phyloP scores from a whole-genome alignment of 331 rosid species.

The Saraca asoca region DNA sequence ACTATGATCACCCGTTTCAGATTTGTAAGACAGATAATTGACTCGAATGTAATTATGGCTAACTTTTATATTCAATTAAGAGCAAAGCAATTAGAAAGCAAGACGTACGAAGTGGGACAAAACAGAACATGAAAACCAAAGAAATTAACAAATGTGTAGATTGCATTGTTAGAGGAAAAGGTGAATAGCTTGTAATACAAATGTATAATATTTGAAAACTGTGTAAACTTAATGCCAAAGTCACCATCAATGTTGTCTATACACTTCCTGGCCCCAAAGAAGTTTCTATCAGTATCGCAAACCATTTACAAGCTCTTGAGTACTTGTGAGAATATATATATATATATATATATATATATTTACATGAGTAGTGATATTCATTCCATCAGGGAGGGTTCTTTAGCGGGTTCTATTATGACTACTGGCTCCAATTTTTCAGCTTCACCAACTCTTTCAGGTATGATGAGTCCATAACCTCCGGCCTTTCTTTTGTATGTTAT shows the following conservation, averaged over 20 bases:
- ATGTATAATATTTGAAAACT: constrained; percentile 27
- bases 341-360: neutral
- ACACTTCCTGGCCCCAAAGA: constrained; percentile 36
- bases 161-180: constrained; percentile 29
- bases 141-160: too few species aligned
- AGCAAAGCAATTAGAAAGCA: too few species aligned
- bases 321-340: constrained; percentile 2
- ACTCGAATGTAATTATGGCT: too few species aligned
- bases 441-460: constrained; percentile 66
- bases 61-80: too few species aligned
- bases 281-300: constrained; percentile 23
- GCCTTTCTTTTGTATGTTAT: constrained; percentile 78
- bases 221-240: constrained; percentile 27
- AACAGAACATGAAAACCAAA: too few species aligned
- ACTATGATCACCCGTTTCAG: too few species aligned
- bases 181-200: constrained; percentile 24
- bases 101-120: too few species aligned
- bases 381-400: constrained; percentile 61
- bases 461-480: constrained; percentile 88
- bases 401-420: constrained; percentile 36
- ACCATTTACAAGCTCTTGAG: constrained; percentile 39
- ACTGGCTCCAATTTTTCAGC: constrained; percentile 49
- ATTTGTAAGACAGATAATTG: too few species aligned
- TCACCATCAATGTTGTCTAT: constrained; percentile 18
- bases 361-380: constrained; percentile 34